A percentile compares a stretch with the other conserved stretches of the same genome.
These are phyloP conservation scores for Xylaria sp. DNA, from an alignment of 2,329 filamentous ascomycete species.

Conservation along the genomic window DNA sequence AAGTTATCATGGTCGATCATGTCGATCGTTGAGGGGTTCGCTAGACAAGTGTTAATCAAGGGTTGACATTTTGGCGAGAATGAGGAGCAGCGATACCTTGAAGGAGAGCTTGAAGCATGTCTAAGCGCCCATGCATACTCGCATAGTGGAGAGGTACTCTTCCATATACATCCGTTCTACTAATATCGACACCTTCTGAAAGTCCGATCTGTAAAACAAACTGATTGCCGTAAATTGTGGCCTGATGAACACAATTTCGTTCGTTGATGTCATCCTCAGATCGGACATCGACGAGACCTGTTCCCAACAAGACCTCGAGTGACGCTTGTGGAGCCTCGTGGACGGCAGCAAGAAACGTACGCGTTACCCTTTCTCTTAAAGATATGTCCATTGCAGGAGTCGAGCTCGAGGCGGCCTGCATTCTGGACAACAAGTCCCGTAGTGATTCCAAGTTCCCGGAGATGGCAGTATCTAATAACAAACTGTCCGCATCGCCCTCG, in stretches of 20 bases:
- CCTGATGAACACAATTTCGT: conserved; percentile 94
- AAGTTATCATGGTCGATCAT: conserved; percentile 96
- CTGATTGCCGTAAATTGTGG: conserved; percentile 89
- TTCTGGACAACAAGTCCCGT: conserved; percentile 81
- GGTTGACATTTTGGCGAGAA: background rate
- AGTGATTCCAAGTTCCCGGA: conserved; percentile 81
- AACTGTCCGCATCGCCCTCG: conserved; percentile 88
- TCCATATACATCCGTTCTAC: conserved; percentile 90
- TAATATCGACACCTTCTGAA: conserved; percentile 78
- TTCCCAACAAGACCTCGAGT: conserved; percentile 80
- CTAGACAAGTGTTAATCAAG: conserved; percentile 51
- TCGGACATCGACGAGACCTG: conserved; percentile 85
- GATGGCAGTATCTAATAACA: conserved; percentile 87
- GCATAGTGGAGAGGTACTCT: conserved; percentile 94
- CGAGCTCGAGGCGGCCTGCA: conserved; percentile 67
- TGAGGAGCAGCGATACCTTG: conserved; percentile 58
- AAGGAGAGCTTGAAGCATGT: conserved; percentile 82
- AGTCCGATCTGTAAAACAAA: conserved; percentile 82
- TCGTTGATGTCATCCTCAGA: conserved; percentile 98
- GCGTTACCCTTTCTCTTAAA: conserved; percentile 80
- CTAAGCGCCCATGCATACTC: conserved; percentile 89
- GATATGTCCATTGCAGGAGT: conserved; percentile 60
- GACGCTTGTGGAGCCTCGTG: conserved; percentile 84
- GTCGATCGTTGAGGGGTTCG: conserved; percentile 80
- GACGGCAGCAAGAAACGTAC: conserved; percentile 90